phyloP scores from a whole-genome alignment of 768 basidiomycete genomes.

The Suillus paluster region DNA sequence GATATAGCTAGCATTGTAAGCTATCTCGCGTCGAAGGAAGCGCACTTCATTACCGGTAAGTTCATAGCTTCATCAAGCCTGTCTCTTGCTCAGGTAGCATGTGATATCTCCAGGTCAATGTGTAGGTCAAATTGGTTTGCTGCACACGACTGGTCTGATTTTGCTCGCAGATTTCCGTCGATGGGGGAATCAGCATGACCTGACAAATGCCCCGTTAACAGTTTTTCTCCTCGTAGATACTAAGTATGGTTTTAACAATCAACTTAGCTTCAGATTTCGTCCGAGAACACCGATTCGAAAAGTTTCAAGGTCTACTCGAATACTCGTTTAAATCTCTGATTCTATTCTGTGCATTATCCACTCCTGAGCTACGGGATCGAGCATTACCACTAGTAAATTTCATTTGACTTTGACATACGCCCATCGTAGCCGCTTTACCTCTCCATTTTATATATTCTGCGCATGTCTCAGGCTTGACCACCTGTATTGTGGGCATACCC shows the following conservation, averaged over 20 bases:
- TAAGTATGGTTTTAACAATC: no score
- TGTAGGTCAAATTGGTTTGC: slow-evolving; percentile 5
- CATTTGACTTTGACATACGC: no score
- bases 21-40: slow-evolving; percentile 37
- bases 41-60: slow-evolving; percentile 40
- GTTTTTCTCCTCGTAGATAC: no score
- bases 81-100: neutral
- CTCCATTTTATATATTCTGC: slow-evolving; percentile 14
- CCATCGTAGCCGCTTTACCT: neutral
- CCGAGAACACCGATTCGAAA: no score
- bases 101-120: slow-evolving; percentile 15
- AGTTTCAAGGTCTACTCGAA: no score
- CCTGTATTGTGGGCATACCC: slow-evolving; percentile 15
- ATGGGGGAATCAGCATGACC: slow-evolving; percentile 12
- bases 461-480: slow-evolving; percentile 18
- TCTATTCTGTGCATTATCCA: no score
- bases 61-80: neutral
- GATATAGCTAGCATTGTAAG: slow-evolving; percentile 36
- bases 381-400: no score
- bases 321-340: no score
- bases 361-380: no score
- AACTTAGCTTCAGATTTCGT: no score
- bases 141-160: neutral
- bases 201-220: neutral
- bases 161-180: slow-evolving; percentile 7